Evolutionary conservation across 1,284 basidiomycete species (phyloP), one percentile per base, ranked within the genome.

Genomic region (Termitomyces sp.): DNA sequence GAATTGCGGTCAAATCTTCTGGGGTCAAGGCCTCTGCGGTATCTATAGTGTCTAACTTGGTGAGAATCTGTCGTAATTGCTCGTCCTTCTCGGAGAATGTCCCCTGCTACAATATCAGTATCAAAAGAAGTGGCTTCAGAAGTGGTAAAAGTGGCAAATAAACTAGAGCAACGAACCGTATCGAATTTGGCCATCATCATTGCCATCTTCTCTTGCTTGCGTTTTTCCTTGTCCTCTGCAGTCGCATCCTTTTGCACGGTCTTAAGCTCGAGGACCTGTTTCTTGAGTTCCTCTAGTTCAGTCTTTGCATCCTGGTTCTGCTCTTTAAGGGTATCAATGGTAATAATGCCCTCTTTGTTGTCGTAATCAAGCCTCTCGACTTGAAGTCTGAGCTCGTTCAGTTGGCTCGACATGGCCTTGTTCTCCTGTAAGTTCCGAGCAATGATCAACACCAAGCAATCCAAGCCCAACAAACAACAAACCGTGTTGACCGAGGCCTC

Each of bases 141-240:
- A 51, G 33, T 35, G 43, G 47, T 43, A 51, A 41, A 47, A 33
- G 26, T 48, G 34, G 46, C 37, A 54, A 62, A 51, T 50, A 49
- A 24, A 49, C 33, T 55, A 41, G 54, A 49, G 48, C 49, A 59
- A 67, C 86, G 66, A 63, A 94, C 93, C 62, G 89, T 83, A 74
- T 95, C 95, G 64, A 99, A 97, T 71, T 97, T 96, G 57, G 95
- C 93, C 95, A 99, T 97, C 93, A 99, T 97, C 61, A 96, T 79
- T n/a, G 92, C 94, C 89, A 99, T 93, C 80, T 97, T 97, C 75
- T 98, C 96, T 64, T 97, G 94, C 73, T 98, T 99, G 70, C 93
- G 86, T 78, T 93, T 96, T 78, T 99, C 96, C 75, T 97, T 98
- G 67, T 96, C 96, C 69, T 97, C 96, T 21, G 84, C 82, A 30